Base-by-base conservation (phyloP, 257 asterid genomes). In the Knoxia roxburghii region DNA sequence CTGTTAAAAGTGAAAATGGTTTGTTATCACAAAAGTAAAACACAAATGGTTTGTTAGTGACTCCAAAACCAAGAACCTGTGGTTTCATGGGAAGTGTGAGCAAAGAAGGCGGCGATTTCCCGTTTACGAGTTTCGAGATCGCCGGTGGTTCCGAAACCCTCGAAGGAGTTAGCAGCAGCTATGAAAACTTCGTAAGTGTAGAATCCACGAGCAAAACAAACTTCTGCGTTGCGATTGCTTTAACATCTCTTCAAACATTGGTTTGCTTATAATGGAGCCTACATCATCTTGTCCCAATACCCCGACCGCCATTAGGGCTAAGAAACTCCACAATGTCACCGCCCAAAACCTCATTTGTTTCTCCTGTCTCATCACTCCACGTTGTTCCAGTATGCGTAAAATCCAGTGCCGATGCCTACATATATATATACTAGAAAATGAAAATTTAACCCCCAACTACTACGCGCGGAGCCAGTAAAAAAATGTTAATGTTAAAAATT, bases 71-170 rank as follows among this genome's bases (percentile, higher is more conserved):
- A 37, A 40, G 17, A 29, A 67, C 73, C 77, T 0, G 73, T 74
- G 1, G 78, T 74, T 61, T 74, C 80, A 62, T 71, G 80, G 52
- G 83, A 78, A 64, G 83, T 78, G 23, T 78, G 80, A 29, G 70
- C 75, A 32, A 78, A 68, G 48, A 78, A 78, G 21, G 83, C 83
- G 1, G 77, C 83, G 18, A 75, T 58, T 56, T 78, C 83, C 18
- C 71, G 53, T 21, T 78, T 78, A 20, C 73, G 80, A n/a, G 83
- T 57, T 21, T 68, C 21, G 29, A 14, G 6, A 3, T 75, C 72
- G 32, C 83, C 80, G 7, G 77, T 71, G 51, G 80, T 75, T 32
- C 67, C 83, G 21, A 78, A 78, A 32, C 50, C 75, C 2, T 40
- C 54, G 24, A 71, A 74, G 52, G 83, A 71, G 37, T n/a, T 57